phyloP scores from a whole-genome alignment of 129 eudicot genomes.

The Deinandra increscens region DNA sequence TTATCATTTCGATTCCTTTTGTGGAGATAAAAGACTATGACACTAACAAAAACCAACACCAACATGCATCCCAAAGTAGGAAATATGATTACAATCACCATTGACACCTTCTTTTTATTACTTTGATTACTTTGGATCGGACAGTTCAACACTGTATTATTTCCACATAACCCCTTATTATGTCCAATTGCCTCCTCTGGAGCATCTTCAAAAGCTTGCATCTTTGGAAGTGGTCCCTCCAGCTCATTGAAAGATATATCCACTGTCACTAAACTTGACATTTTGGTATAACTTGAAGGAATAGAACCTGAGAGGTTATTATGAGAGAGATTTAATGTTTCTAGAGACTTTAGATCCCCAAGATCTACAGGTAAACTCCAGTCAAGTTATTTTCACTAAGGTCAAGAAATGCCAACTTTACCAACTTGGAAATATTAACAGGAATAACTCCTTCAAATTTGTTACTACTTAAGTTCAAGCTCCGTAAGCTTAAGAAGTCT shows the following conservation, averaged over 20 bases:
- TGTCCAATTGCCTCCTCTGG: constrained; percentile 24
- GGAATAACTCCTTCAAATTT: constrained; percentile 31
- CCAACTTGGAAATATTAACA: constrained; percentile 16
- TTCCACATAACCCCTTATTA: constrained; percentile 46
- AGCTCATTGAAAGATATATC: constrained; percentile 34
- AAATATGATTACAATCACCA: too few relatives aligned
- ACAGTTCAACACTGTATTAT: too few relatives aligned
- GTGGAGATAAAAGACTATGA: constrained; percentile 1
- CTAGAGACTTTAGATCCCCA: constrained; percentile 21
- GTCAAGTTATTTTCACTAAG: constrained; percentile 33
- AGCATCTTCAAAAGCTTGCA: constrained; percentile 35
- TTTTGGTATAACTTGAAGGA: constrained; percentile 22
- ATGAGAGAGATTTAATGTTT: constrained; percentile 38
- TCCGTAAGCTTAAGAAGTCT: constrained; percentile 17
- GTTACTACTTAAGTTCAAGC: constrained; percentile 39
- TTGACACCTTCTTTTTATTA: background rate
- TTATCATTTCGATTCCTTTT: constrained; percentile 3
- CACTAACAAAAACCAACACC: background rate
- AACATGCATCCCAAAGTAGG: constrained; percentile 16
- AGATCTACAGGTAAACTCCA: constrained; percentile 30
- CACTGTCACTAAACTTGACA: constrained; percentile 30
- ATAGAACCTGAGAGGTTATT: constrained; percentile 38
- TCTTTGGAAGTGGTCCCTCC: constrained; percentile 36
- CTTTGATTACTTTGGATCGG: too few relatives aligned
- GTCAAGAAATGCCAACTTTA: constrained; percentile 28